Evolutionary conservation across 345 rosid genomes (phyloP), one percentile per base, ranked within the genome.

Genomic region (Camelina hispida): DNA sequence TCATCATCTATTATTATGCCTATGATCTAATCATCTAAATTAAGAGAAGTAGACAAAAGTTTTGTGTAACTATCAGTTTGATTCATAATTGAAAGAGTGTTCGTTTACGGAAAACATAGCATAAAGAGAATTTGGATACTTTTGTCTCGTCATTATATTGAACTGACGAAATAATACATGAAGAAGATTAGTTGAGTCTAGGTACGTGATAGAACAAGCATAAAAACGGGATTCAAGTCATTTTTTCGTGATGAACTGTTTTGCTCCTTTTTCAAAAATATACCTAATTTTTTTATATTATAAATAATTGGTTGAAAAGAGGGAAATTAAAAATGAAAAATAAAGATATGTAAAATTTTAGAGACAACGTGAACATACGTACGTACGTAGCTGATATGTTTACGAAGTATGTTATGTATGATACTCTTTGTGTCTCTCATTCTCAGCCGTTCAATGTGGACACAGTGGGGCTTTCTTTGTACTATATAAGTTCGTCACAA

Each of bases 361-460:
- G 48, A 66, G 46, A 75, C 50, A 67, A 32, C 22, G 37, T 34
- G 7, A 34, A 34, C 37, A 9, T 34, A 34, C 37, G 37, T 34
- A 34, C 37, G 37, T 34, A 34, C 37, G 53, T 50, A 38, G 44
- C 54, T 50, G 32, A 2, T 9, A 54, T 54, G 62, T 55, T 54
- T 15, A 13, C 40, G 67, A 46, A 56, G n/a, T 60, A 42, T 16
- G 48, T 55, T 60, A 42, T 16, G 48, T 55, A 77, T 46, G 67
- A 69, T 69, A 17, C 58, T 62, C 8, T 54, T 62, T 34, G 5
- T 54, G 42, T 62, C 67, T 47, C 47, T 63, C 67, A 40, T 70
- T 57, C 76, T 63, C 66, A 77, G 34, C 80, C 72, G 72, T 64
- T 38, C 62, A 77, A 77, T 56, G 76, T 71, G 80, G 80, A 20